phyloP scores from a whole-genome alignment of 2,329 filamentous ascomycete genomes.

The Scortechinia acanthostroma region DNA sequence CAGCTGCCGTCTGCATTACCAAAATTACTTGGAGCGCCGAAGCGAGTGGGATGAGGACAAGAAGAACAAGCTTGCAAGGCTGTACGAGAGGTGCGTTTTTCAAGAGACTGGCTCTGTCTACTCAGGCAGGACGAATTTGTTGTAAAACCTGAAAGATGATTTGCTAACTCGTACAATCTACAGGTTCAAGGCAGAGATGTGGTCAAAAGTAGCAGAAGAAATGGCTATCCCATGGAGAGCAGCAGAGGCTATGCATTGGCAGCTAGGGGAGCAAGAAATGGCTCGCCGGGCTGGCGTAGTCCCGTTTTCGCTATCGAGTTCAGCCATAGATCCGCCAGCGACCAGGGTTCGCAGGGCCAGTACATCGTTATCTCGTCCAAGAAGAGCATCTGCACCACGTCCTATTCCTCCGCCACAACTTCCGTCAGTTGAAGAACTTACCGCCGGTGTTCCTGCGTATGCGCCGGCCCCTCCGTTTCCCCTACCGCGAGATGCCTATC shows the following conservation, averaged over 20 bases:
- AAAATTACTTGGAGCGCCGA: slow-evolving; percentile 89
- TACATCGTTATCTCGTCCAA: neutral
- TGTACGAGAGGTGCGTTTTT: slow-evolving; percentile 79
- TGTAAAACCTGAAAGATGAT: too few species aligned
- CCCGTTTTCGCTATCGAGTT: slow-evolving; percentile 64
- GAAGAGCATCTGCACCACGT: neutral
- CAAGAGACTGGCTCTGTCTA: slow-evolving; percentile 4
- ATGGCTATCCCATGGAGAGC: slow-evolving; percentile 93
- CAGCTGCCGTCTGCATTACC: slow-evolving; percentile 88
- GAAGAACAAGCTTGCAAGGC: slow-evolving; percentile 88
- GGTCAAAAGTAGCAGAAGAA: slow-evolving; percentile 89
- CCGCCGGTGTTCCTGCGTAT: neutral
- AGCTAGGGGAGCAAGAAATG: slow-evolving; percentile 89
- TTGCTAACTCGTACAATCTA: too few species aligned
- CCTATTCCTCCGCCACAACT: neutral
- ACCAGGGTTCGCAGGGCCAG: neutral
- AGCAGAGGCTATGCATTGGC: slow-evolving; percentile 97
- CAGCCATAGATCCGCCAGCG: neutral
- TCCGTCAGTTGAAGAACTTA: neutral
- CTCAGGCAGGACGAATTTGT: too few species aligned
- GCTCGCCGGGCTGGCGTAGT: slow-evolving; percentile 82
- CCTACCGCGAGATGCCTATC: neutral
- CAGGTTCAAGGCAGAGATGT: slow-evolving; percentile 97
- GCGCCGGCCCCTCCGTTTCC: neutral
- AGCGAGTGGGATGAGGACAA: slow-evolving; percentile 96